Evolutionary conservation across 2,329 filamentous ascomycete genomes (phyloP).

Genomic region (Fusarium sp.): DNA sequence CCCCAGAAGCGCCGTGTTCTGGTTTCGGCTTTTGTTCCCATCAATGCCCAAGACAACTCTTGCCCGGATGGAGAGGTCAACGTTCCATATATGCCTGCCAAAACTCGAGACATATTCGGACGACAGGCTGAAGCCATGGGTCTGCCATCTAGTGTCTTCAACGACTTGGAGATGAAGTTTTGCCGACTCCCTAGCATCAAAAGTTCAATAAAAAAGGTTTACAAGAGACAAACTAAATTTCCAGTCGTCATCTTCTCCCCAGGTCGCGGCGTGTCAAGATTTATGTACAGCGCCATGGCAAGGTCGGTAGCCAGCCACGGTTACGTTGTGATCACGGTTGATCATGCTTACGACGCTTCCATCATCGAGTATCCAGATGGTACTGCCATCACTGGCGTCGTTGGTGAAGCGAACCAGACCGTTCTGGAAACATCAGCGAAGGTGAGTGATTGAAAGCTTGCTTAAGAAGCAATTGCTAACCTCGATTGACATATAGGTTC

Average conservation of each 20-base stretch:
- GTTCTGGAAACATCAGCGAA: neutral
- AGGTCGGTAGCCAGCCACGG: neutral
- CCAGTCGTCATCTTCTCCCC: neutral
- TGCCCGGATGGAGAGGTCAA: neutral
- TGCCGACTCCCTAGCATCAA: neutral
- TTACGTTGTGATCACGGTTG: neutral
- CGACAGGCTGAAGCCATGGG: neutral
- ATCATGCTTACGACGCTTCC: neutral
- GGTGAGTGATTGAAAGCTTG: neutral
- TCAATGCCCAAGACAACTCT: neutral
- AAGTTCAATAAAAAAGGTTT: too few species aligned
- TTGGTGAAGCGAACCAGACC: neutral
- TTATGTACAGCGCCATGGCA: neutral
- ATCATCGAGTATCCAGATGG: neutral
- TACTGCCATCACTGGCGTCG: neutral
- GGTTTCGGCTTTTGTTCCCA: neutral
- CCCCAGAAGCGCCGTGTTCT: neutral
- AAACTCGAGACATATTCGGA: neutral
- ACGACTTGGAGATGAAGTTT: neutral
- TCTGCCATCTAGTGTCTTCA: neutral
- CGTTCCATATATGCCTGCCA: neutral
- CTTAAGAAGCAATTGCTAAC: neutral
- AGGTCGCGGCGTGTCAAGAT: neutral
- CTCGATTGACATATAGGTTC: neutral
- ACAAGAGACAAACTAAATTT: neutral